phyloP scores from a whole-genome alignment of 2,329 filamentous ascomycete species.

The Aspergillus jensenii region DNA sequence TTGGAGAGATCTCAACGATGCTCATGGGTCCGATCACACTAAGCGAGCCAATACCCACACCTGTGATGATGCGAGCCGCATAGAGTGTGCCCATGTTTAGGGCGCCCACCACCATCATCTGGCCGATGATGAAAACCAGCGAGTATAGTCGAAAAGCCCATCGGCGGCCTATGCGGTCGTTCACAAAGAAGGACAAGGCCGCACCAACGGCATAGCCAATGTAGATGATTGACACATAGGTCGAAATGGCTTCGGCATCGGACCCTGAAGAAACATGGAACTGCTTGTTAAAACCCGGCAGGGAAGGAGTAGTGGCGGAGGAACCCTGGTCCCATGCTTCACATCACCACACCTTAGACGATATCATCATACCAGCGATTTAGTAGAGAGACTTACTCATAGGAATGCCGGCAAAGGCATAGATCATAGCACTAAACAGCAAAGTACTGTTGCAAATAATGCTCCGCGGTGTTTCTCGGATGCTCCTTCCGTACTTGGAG shows the following conservation, averaged over 20 bases:
- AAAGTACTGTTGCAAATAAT: neutral
- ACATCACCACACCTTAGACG: too few relatives aligned
- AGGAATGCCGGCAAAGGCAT: neutral
- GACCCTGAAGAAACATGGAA: neutral
- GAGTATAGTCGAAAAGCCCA: neutral
- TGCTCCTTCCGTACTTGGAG: neutral
- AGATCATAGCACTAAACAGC: neutral
- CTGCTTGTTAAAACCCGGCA: neutral
- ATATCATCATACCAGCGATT: neutral
- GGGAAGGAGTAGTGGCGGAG: neutral
- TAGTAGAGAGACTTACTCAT: neutral
- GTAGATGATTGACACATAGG: neutral
- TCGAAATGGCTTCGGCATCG: neutral
- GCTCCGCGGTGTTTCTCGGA: neutral
- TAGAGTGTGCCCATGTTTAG: constrained; percentile 29
- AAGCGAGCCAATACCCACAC: constrained; percentile 45
- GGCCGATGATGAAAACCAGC: constrained; percentile 20
- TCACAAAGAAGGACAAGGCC: neutral
- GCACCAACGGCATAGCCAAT: neutral
- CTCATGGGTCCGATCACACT: constrained; percentile 87
- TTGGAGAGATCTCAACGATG: constrained; percentile 80
- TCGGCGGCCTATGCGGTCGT: neutral
- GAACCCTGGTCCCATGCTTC: neutral
- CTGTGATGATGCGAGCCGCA: constrained; percentile 32
- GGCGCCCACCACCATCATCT: constrained; percentile 34